Evolutionary conservation across 148 eudicot genomes (phyloP).

Genomic region (Spergularia marina): DNA sequence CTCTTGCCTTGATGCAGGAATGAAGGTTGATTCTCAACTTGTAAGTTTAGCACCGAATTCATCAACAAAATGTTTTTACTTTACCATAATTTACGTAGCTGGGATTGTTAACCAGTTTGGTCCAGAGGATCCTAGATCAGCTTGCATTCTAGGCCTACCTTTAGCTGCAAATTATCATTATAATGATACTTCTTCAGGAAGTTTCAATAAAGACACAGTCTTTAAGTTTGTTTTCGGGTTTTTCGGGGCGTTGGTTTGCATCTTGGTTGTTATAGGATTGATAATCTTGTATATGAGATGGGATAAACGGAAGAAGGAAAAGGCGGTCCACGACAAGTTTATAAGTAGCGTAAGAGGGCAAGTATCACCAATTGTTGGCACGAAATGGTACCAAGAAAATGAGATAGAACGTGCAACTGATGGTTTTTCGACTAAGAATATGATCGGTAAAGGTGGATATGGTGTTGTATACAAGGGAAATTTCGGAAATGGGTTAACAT

Average conservation of each 20-base stretch:
- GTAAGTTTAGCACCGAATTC: conserved; percentile 42
- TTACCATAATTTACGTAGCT: conserved; percentile 53
- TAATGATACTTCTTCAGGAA: conserved; percentile 12
- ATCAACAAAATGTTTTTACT: conserved; percentile 53
- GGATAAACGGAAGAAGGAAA: conserved; percentile 35
- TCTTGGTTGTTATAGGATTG: conserved; percentile 22
- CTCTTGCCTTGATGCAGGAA: conserved; percentile 58
- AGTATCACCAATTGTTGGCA: conserved; percentile 48
- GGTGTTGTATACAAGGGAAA: conserved; percentile 60
- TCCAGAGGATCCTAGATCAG: conserved; percentile 38
- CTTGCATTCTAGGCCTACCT: conserved; percentile 55
- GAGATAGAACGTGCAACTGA: conserved; percentile 64
- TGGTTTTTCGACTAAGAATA: conserved; percentile 46
- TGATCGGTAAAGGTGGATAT: conserved; percentile 59
- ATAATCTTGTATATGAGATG: conserved; percentile 27
- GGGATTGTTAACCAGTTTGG: conserved; percentile 52
- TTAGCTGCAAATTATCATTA: conserved; percentile 26
- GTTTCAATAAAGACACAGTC: conserved; percentile 7
- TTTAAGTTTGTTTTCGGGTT: conserved; percentile 37
- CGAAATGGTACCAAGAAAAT: conserved; percentile 46
- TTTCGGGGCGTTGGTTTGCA: conserved; percentile 42
- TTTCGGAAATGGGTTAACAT: conserved; percentile 40
- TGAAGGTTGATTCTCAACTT: conserved; percentile 40
- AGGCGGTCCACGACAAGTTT: conserved; percentile 39
- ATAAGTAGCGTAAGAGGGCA: conserved; percentile 41